Conservation (phyloP, 2,329 filamentous ascomycete species). For the Neocatenulostroma microsporum region DNA sequence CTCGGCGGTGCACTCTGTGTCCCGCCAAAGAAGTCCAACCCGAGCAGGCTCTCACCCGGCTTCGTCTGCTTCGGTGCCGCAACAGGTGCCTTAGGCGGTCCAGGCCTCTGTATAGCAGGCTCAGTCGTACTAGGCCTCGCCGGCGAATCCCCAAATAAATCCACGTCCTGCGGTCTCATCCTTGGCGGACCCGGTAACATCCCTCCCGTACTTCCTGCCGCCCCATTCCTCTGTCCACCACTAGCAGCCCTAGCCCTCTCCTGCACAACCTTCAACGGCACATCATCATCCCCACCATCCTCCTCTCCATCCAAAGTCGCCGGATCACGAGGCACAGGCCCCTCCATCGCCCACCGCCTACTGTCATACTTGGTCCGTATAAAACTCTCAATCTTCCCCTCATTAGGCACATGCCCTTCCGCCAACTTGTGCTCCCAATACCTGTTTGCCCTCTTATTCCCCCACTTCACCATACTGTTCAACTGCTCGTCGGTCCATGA, state of each 20-base stretch:
- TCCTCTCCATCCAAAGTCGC: conserved; percentile 63
- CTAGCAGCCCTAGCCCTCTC: conserved; percentile 57
- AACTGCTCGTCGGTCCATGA: conserved; percentile 98
- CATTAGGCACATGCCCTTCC: conserved; percentile 81
- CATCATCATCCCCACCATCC: conserved; percentile 65
- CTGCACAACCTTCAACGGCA: conserved; percentile 59
- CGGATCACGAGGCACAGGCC: conserved; percentile 78
- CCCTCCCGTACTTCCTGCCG: conserved; percentile 9
- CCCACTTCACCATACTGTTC: conserved; percentile 89
- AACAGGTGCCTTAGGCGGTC: conserved; percentile 23
- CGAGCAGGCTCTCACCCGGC: conserved; percentile 75
- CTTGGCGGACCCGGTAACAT: conserved; percentile 25
- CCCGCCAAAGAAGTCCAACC: conserved; percentile 83
- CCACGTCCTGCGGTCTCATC: conserved; percentile 40
- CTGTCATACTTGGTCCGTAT: conserved; percentile 98
- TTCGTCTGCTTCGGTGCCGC: conserved; percentile 53
- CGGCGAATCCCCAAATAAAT: conserved; percentile 66
- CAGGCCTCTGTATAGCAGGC: conserved; percentile 56
- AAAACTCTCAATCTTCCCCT: conserved; percentile 99
- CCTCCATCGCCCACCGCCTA: conserved; percentile 99
- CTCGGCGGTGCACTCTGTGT: conserved; percentile 62
- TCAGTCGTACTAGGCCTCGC: conserved; percentile 66
- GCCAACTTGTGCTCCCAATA: conserved; percentile 98
- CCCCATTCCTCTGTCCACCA: conserved; percentile 39
- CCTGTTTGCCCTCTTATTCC: conserved; percentile 93